These are phyloP conservation scores for Neopestalotiopsis sp. DNA, from an alignment of 2,329 filamentous ascomycete genomes.

Conservation along the genomic window DNA sequence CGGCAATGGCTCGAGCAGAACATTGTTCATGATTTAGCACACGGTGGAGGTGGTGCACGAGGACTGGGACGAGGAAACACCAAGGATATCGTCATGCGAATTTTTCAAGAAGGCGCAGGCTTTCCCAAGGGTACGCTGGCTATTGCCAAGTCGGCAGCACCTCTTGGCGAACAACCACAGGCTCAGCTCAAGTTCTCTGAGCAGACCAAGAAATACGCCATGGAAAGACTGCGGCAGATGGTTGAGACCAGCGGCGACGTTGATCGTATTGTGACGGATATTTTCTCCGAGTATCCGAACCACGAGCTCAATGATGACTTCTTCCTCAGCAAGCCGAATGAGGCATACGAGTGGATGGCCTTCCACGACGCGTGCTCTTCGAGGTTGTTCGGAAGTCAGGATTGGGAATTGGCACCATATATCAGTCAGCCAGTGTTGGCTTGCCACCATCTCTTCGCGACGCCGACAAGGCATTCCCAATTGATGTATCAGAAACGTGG, in stretches of 20 bases:
- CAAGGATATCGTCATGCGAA: constrained; percentile 77
- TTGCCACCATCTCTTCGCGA: constrained; percentile 90
- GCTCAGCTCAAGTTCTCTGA: constrained; percentile 74
- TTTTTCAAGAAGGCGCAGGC: constrained; percentile 80
- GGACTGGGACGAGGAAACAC: constrained; percentile 73
- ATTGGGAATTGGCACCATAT: constrained; percentile 91
- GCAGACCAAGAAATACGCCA: constrained; percentile 72
- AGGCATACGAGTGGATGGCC: constrained; percentile 72
- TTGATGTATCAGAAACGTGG: constrained; percentile 49
- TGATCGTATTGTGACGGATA: constrained; percentile 79
- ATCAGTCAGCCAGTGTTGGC: constrained; percentile 85
- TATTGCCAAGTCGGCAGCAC: constrained; percentile 42
- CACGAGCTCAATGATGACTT: constrained; percentile 94
- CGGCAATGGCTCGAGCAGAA: constrained; percentile 79
- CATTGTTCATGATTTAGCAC: constrained; percentile 68
- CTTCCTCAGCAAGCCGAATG: constrained; percentile 83
- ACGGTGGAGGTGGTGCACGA: constrained; percentile 73
- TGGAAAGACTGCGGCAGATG: constrained; percentile 76
- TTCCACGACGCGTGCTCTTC: constrained; percentile 76
- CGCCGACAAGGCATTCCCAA: constrained; percentile 59
- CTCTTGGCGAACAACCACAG: constrained; percentile 58
- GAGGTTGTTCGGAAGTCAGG: constrained; percentile 80
- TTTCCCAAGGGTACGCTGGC: constrained; percentile 66
- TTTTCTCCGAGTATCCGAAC: constrained; percentile 84
- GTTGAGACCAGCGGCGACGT: constrained; percentile 79